Percentiles rank a stretch among this genome's conserved stretches.
Evolutionary conservation across 495 filamentous ascomycete species (phyloP).

Genomic region (Neurospora sp.): DNA sequence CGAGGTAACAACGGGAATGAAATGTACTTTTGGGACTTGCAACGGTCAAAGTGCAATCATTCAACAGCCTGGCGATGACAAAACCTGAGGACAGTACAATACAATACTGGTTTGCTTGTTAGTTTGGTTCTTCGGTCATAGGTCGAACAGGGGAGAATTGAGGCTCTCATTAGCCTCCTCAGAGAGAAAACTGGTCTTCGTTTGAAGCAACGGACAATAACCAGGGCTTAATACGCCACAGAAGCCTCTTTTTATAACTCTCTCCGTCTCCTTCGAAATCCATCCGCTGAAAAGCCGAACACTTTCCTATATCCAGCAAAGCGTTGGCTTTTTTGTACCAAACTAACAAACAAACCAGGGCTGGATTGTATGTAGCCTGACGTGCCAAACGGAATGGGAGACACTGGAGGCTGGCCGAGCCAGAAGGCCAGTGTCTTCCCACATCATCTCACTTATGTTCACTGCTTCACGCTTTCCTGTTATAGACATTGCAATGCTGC

Average conservation of each 20-base stretch:
- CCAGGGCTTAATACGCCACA: neutral
- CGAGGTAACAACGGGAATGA: neutral
- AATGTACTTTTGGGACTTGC: neutral
- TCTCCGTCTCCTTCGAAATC: too few relatives aligned
- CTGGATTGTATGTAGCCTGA: neutral
- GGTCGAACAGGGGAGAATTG: neutral
- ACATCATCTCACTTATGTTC: neutral
- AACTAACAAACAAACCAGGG: too few relatives aligned
- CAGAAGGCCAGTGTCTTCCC: neutral
- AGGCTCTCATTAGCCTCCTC: neutral
- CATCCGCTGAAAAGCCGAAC: too few relatives aligned
- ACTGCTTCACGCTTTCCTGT: neutral
- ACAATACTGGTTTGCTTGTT: too few relatives aligned
- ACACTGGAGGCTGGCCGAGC: neutral
- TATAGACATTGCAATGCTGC: neutral
- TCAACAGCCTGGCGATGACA: neutral
- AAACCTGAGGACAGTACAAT: neutral
- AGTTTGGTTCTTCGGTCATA: neutral
- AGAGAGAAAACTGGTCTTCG: neutral
- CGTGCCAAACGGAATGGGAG: neutral
- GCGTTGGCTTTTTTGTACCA: too few relatives aligned
- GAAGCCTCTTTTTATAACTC: too few relatives aligned
- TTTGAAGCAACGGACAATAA: neutral
- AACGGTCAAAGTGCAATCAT: neutral
- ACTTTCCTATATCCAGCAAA: too few relatives aligned